Base-by-base conservation (phyloP, 257 asterid species). In the Lithospermum erythrorhizon region DNA sequence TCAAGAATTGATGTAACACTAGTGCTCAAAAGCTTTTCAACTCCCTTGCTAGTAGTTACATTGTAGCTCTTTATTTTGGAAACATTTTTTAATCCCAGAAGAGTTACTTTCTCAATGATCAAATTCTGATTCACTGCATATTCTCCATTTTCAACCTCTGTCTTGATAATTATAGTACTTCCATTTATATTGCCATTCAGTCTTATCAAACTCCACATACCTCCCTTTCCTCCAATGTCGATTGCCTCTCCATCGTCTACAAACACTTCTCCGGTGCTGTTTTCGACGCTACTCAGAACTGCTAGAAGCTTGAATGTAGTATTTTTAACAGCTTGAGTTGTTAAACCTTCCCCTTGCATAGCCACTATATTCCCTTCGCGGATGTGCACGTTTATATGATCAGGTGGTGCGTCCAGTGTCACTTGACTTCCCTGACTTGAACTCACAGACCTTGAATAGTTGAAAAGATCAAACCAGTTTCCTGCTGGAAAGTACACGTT, bases 401-500 rank as follows among this genome's bases (percentile, higher is more conserved):
- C 77, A 1, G 62, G 19, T 0, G 79, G 79, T 21, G 86, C 75
- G 55, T 72, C 70, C 17, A 80, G 80, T n/a, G 29, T 67, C 19
- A 80, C 1, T 21, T 62, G 55, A 19, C 64, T 32, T 27, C 83
- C 86, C 23, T 24, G 59, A 24, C 57, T 65, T 61, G 57, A 20
- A 62, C 68, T 64, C 55, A 72, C 52, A 0, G 53, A 65, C 5
- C 64, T 52, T 1, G 75, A 76, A 63, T 77, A 65, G 68, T 80
- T 65, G 61, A 80, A 77, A 57, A 80, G 77, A 61, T 67, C 65
- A 60, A 74, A 77, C 83, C 86, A 80, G 45, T 66, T 68, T 69
- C 83, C 83, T 6, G 73, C 68, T 16, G 81, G 83, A 52, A 80
- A 80, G 54, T 80, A 80, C 3, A 77, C 76, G 30, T 74, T 56